Percentiles rank a stretch among this genome's conserved stretches.
Evolutionary conservation across 2,329 filamentous ascomycete species (phyloP).

Genomic region (Canariomyces notabilis): DNA sequence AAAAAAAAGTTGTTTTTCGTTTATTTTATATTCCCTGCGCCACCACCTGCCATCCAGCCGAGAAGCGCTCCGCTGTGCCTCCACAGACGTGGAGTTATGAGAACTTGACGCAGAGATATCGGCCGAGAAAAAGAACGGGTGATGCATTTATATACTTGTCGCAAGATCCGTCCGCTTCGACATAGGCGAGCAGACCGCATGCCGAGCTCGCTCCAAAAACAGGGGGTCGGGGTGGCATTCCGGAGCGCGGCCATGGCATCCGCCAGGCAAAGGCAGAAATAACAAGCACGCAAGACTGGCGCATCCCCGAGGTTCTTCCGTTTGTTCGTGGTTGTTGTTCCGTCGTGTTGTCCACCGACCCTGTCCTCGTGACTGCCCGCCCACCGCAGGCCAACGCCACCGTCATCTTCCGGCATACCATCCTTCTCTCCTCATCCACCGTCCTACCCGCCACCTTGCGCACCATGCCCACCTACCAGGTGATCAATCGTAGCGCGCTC

Average conservation of each 20-base stretch:
- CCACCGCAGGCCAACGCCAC: background rate
- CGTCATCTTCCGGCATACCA: no score
- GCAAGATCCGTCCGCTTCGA: background rate
- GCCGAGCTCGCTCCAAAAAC: constrained; percentile 11
- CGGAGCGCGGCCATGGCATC: background rate
- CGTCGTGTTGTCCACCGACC: background rate
- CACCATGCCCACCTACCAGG: no score
- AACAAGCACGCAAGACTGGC: background rate
- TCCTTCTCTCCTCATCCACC: no score
- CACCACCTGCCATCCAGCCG: background rate
- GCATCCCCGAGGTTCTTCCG: background rate
- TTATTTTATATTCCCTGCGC: background rate
- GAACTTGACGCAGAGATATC: background rate
- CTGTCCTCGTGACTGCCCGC: background rate
- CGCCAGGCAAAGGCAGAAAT: constrained; percentile 16
- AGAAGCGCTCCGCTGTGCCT: background rate
- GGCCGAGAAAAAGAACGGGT: background rate
- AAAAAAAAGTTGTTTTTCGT: constrained; percentile 14
- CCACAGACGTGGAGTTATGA: background rate
- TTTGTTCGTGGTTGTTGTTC: background rate
- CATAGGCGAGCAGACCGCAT: background rate
- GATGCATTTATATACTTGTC: background rate
- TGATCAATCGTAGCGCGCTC: no score
- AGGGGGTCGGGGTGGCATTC: background rate
- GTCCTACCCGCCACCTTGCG: no score